Evolutionary conservation across 345 rosid genomes (phyloP).

Genomic region (Salix brachista): DNA sequence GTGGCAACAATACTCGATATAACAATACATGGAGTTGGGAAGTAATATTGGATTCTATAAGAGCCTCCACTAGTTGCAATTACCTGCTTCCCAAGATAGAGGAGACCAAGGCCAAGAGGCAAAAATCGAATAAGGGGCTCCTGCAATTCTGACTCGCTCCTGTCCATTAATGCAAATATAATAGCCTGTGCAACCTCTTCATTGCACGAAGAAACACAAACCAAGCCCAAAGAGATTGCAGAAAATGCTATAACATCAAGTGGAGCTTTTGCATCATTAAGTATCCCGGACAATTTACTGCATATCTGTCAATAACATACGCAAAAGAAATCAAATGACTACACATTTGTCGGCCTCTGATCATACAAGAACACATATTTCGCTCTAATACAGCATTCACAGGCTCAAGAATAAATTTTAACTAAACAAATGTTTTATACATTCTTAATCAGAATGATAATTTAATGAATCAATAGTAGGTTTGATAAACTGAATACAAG

Average conservation of each 20-base stretch:
- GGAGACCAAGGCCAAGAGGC: constrained; percentile 93
- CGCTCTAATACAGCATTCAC: not conserved
- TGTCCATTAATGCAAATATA: constrained; percentile 78
- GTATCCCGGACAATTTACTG: constrained; percentile 52
- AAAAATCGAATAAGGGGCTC: constrained; percentile 79
- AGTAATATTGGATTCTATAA: not conserved
- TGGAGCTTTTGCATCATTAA: constrained; percentile 63
- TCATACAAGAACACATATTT: not conserved
- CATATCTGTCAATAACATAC: constrained; percentile 50
- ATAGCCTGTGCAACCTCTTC: constrained; percentile 94
- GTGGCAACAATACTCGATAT: not conserved
- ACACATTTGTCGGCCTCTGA: too few species aligned
- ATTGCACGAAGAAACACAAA: constrained; percentile 90
- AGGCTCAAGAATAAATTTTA: not conserved
- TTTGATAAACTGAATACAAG: not conserved
- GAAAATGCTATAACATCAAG: constrained; percentile 87
- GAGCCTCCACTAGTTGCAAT: not conserved
- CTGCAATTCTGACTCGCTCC: constrained; percentile 72
- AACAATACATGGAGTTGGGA: not conserved
- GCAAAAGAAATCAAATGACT: not conserved
- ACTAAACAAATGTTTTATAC: not conserved
- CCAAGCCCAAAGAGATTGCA: constrained; percentile 83
- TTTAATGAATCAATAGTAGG: not conserved
- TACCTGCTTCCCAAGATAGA: constrained; percentile 98
- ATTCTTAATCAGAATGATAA: not conserved